Conservation (phyloP, 352 stramenopile genomes). For the Hyaloperonospora arabidopsidis region DNA sequence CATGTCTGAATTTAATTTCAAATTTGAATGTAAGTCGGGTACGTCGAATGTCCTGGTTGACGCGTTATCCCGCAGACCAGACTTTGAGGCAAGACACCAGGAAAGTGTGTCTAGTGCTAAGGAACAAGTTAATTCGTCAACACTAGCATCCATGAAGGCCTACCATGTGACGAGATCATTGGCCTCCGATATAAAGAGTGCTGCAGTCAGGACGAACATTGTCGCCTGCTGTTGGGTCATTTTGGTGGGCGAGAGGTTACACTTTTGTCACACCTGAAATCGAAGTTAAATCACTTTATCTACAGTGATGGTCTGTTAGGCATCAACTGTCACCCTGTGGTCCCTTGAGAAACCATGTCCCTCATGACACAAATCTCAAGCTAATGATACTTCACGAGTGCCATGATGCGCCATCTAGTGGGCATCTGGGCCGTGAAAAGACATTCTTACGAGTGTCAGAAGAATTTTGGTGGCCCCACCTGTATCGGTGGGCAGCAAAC, state of each 20-base stretch:
- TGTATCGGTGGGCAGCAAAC: background rate
- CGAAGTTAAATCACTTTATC: background rate
- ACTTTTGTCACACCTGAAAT: background rate
- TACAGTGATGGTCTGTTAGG: background rate
- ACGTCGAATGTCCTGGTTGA: background rate
- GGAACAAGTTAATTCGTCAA: background rate
- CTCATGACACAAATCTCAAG: constrained; percentile 1
- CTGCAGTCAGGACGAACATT: background rate
- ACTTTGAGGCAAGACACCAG: background rate
- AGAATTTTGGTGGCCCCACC: background rate
- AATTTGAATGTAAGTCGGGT: background rate
- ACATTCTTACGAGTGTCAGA: background rate
- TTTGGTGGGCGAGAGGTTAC: background rate
- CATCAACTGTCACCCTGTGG: too few relatives aligned
- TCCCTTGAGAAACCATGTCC: background rate
- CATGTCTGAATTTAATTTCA: background rate
- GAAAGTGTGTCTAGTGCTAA: background rate
- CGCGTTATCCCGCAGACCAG: background rate
- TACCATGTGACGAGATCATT: background rate
- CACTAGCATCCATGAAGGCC: background rate
- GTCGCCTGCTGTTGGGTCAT: background rate
- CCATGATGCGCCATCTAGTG: background rate
- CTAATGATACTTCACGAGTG: background rate
- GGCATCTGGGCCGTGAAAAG: background rate
- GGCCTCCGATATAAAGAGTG: background rate